These are phyloP conservation scores for Ensete ventricosum DNA, from an alignment of 176 grass and related monocot species.

Conservation along the genomic window DNA sequence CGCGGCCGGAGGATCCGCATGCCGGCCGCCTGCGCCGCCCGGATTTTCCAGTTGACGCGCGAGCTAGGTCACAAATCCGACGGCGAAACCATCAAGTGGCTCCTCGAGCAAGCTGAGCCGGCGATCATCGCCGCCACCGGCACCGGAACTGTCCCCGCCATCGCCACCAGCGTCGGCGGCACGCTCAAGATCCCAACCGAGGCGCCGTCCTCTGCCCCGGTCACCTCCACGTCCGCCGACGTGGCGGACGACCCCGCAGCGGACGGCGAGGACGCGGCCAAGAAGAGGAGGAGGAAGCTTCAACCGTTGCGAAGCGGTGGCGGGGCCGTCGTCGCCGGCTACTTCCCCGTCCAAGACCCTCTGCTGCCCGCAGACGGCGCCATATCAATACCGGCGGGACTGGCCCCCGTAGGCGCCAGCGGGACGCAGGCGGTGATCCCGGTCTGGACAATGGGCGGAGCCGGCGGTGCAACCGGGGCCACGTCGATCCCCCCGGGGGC, in stretches of 20 bases:
- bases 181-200: neutral
- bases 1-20: neutral
- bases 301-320: neutral
- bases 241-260: neutral
- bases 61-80: neutral
- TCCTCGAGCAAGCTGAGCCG: neutral
- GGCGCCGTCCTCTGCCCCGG: neutral
- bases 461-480: too few species aligned
- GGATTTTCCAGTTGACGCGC: neutral
- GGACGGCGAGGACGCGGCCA: neutral
- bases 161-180: neutral
- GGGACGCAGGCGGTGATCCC: neutral
- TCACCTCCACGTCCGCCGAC: neutral
- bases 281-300: neutral
- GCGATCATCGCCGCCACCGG: conserved; percentile 5
- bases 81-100: neutral
- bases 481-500: neutral
- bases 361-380: neutral
- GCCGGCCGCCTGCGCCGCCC: conserved; percentile 1
- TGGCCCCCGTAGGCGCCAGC: neutral
- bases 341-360: neutral
- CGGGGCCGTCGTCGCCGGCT: neutral
- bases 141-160: neutral
- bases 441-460: neutral
- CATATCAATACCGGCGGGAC: neutral